Conservation (phyloP, 176 grass and related monocot genomes). For the barley (Hordeum vulgare) region DNA sequence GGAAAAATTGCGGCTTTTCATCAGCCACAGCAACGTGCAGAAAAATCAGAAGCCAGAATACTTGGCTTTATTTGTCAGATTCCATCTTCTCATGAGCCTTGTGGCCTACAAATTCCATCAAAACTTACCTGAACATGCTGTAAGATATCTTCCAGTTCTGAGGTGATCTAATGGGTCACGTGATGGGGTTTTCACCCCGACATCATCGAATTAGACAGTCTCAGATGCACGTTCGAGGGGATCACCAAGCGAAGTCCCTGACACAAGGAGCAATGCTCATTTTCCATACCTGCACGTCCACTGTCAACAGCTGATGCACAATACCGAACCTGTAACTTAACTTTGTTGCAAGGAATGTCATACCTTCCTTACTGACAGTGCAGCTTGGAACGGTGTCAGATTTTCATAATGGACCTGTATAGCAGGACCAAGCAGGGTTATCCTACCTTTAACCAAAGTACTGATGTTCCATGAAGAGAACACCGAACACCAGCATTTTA, state of each 20-base stretch:
- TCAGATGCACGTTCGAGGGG: constrained; percentile 36
- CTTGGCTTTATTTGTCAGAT: not conserved
- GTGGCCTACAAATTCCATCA: not conserved
- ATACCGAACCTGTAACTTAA: not conserved
- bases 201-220: constrained; percentile 49
- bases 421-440: constrained; percentile 2
- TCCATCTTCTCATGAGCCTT: not conserved
- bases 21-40: not conserved
- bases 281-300: not conserved
- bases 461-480: not conserved
- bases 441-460: constrained; percentile 1
- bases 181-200: constrained; percentile 47
- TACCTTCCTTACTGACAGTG: constrained; percentile 82
- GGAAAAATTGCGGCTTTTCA: not conserved
- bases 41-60: not conserved
- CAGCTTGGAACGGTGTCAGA: constrained; percentile 88
- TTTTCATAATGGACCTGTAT: constrained; percentile 76
- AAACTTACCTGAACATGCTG: constrained; percentile 33
- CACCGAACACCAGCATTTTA: constrained; percentile 18
- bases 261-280: constrained; percentile 11
- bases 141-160: constrained; percentile 62
- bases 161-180: constrained; percentile 47
- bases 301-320: not conserved
- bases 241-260: constrained; percentile 71
- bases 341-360: not conserved